Base-by-base conservation (phyloP, 1,139 yeast genomes). In the Yamadazyma blattariae region DNA sequence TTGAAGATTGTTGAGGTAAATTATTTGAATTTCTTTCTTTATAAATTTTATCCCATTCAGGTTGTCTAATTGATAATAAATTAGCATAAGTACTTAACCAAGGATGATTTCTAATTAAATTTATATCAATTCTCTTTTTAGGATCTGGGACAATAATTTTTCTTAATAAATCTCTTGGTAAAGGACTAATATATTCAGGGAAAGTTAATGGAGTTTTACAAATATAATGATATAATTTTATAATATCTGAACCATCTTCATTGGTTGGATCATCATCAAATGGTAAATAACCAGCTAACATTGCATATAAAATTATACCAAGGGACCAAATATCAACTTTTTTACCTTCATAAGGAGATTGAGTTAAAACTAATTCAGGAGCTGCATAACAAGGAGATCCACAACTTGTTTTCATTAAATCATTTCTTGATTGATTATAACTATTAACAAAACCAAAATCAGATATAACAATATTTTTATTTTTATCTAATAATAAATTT, bases 301-400 rank as follows among this genome's bases (percentile, higher is more conserved):
- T 92, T 11, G 98, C 97, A 56, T 89, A 92, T 32, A 92, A 66
- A 38, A 92, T 92, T 27, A 94, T 92, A 38, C 98, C 98, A 49
- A 96, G 79, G 1, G 96, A 88, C 98, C 98, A 92, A 30, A 90
- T 84, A 59, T 92, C 98, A 17, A 88, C 97, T 57, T 87, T 89
- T 44, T 89, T 76, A n/a, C 96, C 97, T 48, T 85, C 89, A 57
- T 92, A 92, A 15, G 94, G 92, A 36, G 79, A 74, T 48, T 83
- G 90, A 11, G 94, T 82, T 27, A 90, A 82, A 4, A 92, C 98
- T 41, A 92, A 67, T 59, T 92, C 98, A 0, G 98, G 98, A 3
- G 98, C 98, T 0, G 97, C 97, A 59, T 92, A 92, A 59, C 98
- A 90, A 0, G 98, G 98, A 6, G 96, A 87, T 2, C 99, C 99